Evolutionary conservation across 345 rosid genomes (phyloP).

Genomic region (Carallia pectinifolia): DNA sequence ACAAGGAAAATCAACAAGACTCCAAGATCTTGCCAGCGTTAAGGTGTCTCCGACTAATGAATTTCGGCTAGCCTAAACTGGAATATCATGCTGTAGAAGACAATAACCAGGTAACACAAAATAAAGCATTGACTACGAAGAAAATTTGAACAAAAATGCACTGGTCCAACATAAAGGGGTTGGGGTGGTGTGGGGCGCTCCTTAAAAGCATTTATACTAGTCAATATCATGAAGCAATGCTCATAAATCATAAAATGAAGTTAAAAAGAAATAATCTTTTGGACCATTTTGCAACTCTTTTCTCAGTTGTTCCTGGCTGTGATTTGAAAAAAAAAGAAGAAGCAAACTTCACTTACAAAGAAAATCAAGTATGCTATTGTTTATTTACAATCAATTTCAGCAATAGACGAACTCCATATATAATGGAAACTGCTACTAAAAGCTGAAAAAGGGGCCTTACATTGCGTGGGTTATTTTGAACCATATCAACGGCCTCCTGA

Average conservation of each 20-base stretch:
- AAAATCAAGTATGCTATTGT: too few relatives aligned
- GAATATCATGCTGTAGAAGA: too few relatives aligned
- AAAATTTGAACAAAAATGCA: too few relatives aligned
- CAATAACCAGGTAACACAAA: too few relatives aligned
- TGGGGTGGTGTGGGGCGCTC: too few relatives aligned
- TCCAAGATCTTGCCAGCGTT: not conserved
- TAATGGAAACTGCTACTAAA: not conserved
- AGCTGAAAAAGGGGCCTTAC: slow-evolving; percentile 17
- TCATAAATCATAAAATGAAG: not conserved
- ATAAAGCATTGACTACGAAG: too few relatives aligned
- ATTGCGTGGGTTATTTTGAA: slow-evolving; percentile 28
- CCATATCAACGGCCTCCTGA: slow-evolving; percentile 34
- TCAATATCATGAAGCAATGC: not conserved
- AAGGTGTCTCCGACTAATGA: not conserved
- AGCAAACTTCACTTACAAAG: not conserved
- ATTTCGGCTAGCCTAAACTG: too few relatives aligned
- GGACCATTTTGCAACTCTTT: not conserved
- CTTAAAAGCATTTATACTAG: too few relatives aligned
- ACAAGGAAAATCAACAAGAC: not conserved
- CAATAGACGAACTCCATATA: not conserved
- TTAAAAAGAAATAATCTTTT: too few relatives aligned
- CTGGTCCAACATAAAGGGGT: too few relatives aligned
- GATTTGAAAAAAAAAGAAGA: not conserved
- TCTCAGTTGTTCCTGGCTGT: not conserved
- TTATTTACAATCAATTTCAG: not conserved